Base-by-base conservation (phyloP, 2,329 filamentous ascomycete species). In the Alternaria brassicicola region DNA sequence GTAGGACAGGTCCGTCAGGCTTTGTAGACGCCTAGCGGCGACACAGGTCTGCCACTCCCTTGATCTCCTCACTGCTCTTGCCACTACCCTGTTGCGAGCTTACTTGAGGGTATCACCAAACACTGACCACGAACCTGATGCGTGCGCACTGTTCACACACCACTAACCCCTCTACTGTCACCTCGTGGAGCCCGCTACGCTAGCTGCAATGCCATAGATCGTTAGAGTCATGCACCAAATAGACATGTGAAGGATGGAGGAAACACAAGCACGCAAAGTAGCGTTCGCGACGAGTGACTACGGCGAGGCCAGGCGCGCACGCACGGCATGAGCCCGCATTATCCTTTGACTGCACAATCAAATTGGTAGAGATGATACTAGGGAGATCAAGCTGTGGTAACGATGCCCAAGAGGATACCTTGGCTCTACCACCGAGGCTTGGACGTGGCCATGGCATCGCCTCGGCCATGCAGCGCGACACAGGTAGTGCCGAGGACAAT, bases 111-210 rank as follows among this genome's bases (percentile, higher is more conserved):
- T 58, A 39, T 55, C 39, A 61, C 57, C 4, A 17, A 39, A 47
- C 48, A 55, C 49, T 47, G 45, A 30, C 52, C 45, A 54, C 35
- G 38, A 50, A 49, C 30, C 35, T 38, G 45, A 47, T 54, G 50
- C 45, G 39, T 54, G 50, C 46, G 30, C 55, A 45, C 42, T 49
- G 45, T 33, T 41, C 28, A 42, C 45, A 43, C 26, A 30, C 38
- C 41, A 30, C 33, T 43, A n/a, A n/a, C 30, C 35, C 30, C 41
- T 46, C 26, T 30, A 28, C 36, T n/a, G 13, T 43, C 17, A 28
- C 53, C 57, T 47, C 46, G 58, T 57, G 54, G 35, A 61, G 55
- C 49, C 25, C 23, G 33, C 35, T 43, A 30, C 39, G 39, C 54
- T 51, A 51, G 45, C 19, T 54, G 45, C 38, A 46, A 50, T 41